phyloP scores from a whole-genome alignment of 345 rosid species.

The Syzygium aqueum region DNA sequence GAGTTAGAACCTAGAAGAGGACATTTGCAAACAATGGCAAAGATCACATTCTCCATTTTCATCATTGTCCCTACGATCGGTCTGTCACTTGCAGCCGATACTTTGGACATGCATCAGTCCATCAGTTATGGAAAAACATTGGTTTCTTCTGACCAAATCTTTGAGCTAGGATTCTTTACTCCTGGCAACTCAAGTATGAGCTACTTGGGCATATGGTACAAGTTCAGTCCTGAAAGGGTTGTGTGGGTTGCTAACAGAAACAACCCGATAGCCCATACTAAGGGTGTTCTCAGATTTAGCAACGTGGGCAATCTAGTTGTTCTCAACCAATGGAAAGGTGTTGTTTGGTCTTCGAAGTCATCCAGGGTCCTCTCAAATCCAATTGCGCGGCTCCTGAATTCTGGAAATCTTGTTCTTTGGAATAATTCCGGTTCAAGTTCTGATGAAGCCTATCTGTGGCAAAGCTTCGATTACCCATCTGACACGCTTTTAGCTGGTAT shows the following conservation, averaged over 20 bases:
- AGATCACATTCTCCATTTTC: neutral
- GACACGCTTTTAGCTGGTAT: slow-evolving; percentile 27
- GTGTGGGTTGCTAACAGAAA: slow-evolving; percentile 48
- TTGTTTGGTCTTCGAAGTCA: slow-evolving; percentile 18
- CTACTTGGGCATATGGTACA: slow-evolving; percentile 34
- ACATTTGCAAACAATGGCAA: neutral
- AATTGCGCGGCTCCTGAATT: slow-evolving; percentile 18
- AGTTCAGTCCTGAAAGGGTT: neutral
- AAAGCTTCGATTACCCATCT: slow-evolving; percentile 28
- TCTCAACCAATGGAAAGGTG: neutral
- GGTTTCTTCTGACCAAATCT: slow-evolving; percentile 1
- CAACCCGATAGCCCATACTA: slow-evolving; percentile 3
- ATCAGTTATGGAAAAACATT: slow-evolving; percentile 1
- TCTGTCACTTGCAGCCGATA: neutral
- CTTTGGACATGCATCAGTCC: neutral
- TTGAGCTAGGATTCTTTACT: slow-evolving; percentile 17
- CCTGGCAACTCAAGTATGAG: slow-evolving; percentile 4
- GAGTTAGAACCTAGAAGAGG: neutral
- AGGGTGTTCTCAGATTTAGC: slow-evolving; percentile 10
- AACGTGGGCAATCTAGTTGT: slow-evolving; percentile 9
- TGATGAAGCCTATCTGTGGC: slow-evolving; percentile 15
- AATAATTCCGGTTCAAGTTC: neutral
- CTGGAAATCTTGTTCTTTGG: slow-evolving; percentile 24
- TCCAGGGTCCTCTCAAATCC: slow-evolving; percentile 7
- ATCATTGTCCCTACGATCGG: neutral